phyloP scores from a whole-genome alignment of 2,329 filamentous ascomycete species.

The Calonectria crousiana region DNA sequence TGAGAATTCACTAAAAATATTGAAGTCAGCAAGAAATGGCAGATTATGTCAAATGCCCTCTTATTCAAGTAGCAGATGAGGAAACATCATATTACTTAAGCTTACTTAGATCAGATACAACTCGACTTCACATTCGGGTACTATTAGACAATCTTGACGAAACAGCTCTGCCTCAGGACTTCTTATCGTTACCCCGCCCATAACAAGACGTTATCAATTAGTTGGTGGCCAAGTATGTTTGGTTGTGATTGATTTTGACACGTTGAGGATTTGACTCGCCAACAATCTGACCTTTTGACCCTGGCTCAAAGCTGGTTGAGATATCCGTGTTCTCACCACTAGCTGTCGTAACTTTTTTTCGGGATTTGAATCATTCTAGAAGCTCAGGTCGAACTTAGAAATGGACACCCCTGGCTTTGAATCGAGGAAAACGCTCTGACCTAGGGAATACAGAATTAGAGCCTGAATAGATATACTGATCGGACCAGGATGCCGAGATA shows the following conservation, averaged over 20 bases:
- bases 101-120: background rate
- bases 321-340: slow-evolving; percentile 1
- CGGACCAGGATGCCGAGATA: background rate
- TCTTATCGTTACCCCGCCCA: slow-evolving; percentile 21
- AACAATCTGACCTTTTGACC: background rate
- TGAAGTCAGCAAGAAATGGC: background rate
- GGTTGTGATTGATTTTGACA: background rate
- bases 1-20: background rate
- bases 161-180: slow-evolving; percentile 10
- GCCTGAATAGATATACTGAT: background rate
- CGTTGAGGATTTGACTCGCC: background rate
- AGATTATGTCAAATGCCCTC: background rate
- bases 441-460: background rate
- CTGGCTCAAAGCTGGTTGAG: background rate
- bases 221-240: background rate
- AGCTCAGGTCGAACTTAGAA: background rate
- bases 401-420: background rate
- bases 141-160: slow-evolving; percentile 26
- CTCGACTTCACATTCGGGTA: slow-evolving; percentile 29
- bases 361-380: background rate
- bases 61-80: background rate
- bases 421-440: background rate
- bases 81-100: background rate
- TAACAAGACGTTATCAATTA: slow-evolving; percentile 2
- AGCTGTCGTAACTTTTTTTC: background rate